phyloP scores from a whole-genome alignment of 805 yeast species.

The Dipodascopsis tothii region DNA sequence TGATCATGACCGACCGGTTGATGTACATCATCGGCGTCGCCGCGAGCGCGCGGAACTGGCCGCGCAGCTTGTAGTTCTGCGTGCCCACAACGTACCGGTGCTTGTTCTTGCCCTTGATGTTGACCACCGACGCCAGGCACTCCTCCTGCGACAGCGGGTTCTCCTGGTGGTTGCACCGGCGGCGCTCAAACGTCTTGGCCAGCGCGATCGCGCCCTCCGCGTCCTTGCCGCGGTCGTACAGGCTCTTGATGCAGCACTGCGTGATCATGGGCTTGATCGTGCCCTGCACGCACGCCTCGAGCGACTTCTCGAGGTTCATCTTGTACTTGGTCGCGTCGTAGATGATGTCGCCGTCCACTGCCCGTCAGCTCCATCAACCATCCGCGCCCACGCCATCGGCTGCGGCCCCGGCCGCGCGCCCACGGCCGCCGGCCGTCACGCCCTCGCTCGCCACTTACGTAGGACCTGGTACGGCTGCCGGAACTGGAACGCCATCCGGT shows the following conservation, averaged over 20 bases:
- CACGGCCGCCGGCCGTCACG: no score
- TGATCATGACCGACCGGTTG: conserved; percentile 85
- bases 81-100: conserved; percentile 87
- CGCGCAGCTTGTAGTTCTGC: conserved; percentile 65
- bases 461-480: conserved; percentile 88
- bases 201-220: conserved; percentile 67
- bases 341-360: conserved; percentile 71
- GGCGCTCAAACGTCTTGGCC: conserved; percentile 80
- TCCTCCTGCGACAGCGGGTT: conserved; percentile 54
- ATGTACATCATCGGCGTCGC: conserved; percentile 86
- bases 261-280: conserved; percentile 87
- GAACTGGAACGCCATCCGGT: conserved; percentile 79
- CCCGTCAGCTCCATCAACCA: background rate
- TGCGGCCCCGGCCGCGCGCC: no score
- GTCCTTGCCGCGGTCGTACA: conserved; percentile 43
- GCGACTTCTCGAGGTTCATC: conserved; percentile 73
- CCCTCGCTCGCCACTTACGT: no score
- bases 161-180: conserved; percentile 82
- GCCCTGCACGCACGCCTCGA: conserved; percentile 73
- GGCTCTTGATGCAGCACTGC: conserved; percentile 86
- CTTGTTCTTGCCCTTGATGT: conserved; percentile 69
- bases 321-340: conserved; percentile 57
- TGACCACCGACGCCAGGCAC: conserved; percentile 65
- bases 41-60: conserved; percentile 63
- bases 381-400: no score